Percentiles rank a stretch among this genome's conserved stretches.
Conservation (phyloP, 2,329 filamentous ascomycete genomes). For the Cytospora paraplurivora region DNA sequence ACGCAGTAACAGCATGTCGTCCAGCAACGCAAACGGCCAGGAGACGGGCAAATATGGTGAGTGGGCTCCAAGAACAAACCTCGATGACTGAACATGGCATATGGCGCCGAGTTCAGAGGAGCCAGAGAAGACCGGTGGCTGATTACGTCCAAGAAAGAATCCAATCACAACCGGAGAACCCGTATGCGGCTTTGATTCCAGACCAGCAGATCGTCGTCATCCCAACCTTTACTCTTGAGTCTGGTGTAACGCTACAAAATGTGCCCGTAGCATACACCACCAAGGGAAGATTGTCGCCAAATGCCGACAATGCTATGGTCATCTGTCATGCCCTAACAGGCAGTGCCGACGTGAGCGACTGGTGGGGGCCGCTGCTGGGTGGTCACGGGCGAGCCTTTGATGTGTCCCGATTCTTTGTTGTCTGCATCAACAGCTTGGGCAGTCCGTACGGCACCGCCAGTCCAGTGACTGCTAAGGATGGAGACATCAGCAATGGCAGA, state of each 20-base stretch:
- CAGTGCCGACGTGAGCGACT: slow-evolving; percentile 81
- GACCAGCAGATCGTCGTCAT: slow-evolving; percentile 86
- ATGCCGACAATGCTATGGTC: slow-evolving; percentile 69
- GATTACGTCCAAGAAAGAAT: slow-evolving; percentile 69
- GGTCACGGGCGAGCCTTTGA: slow-evolving; percentile 80
- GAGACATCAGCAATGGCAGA: slow-evolving; percentile 68
- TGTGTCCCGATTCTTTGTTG: slow-evolving; percentile 78
- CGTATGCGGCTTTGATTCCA: slow-evolving; percentile 81
- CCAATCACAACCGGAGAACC: slow-evolving; percentile 81
- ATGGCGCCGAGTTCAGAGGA: neutral
- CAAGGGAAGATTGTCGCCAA: slow-evolving; percentile 60
- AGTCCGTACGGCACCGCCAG: slow-evolving; percentile 88
- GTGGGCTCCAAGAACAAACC: neutral
- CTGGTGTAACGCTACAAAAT: slow-evolving; percentile 80
- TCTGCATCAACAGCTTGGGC: slow-evolving; percentile 83
- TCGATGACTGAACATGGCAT: neutral
- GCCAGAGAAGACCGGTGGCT: slow-evolving; percentile 50
- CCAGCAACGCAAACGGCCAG: slow-evolving; percentile 17
- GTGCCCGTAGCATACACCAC: slow-evolving; percentile 70
- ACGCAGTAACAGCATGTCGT: slow-evolving; percentile 9
- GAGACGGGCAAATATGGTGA: slow-evolving; percentile 26
- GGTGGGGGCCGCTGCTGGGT: slow-evolving; percentile 84
- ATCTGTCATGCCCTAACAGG: slow-evolving; percentile 85
- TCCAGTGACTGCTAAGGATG: slow-evolving; percentile 85
- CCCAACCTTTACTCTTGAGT: slow-evolving; percentile 90